A percentile compares a stretch with the other conserved stretches of the same genome.
phyloP scores from a whole-genome alignment of 257 asterid species.

The Solanum clarkiae region DNA sequence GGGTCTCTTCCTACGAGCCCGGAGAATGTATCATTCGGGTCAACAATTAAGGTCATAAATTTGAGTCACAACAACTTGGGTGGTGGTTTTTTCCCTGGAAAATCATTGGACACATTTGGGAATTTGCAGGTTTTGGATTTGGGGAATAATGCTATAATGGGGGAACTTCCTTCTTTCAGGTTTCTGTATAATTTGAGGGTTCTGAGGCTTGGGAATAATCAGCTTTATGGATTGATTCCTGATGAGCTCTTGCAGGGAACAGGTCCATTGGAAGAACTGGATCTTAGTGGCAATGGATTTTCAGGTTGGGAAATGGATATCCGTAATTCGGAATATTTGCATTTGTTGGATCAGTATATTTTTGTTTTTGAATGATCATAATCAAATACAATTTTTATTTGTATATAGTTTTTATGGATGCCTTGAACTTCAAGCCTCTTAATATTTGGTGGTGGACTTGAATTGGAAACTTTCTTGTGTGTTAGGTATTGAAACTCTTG shows the following conservation, averaged over 20 bases:
- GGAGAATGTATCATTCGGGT: conserved; percentile 58
- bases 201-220: conserved; percentile 50
- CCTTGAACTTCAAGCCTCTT: not conserved
- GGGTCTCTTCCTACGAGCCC: conserved; percentile 42
- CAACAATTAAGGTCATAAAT: conserved; percentile 44
- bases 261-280: conserved; percentile 55
- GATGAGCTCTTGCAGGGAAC: conserved; percentile 52
- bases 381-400: not conserved
- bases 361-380: not conserved
- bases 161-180: conserved; percentile 52
- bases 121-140: conserved; percentile 62
- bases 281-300: conserved; percentile 69
- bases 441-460: not conserved
- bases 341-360: not conserved
- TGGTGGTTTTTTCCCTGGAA: conserved; percentile 46
- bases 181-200: conserved; percentile 46
- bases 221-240: conserved; percentile 51
- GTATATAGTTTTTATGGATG: not conserved
- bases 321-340: not conserved
- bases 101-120: conserved; percentile 40
- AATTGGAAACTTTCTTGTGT: not conserved
- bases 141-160: conserved; percentile 42
- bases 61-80: conserved; percentile 53
- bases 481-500: not conserved
- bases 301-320: conserved; percentile 41